phyloP scores from a whole-genome alignment of 2,329 filamentous ascomycete genomes.

The Cercospora janseana region DNA sequence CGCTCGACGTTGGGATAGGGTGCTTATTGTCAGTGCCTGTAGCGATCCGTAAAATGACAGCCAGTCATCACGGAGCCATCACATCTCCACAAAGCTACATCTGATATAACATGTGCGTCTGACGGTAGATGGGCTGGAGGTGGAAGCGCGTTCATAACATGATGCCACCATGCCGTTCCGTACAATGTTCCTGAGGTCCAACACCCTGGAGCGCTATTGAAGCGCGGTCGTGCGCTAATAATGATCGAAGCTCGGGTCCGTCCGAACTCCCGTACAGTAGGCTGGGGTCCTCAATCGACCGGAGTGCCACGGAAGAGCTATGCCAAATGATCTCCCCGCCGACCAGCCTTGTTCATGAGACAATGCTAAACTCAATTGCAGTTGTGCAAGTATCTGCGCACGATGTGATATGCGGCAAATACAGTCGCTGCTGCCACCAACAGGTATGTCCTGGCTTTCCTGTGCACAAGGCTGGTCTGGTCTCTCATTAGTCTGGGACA shows the following conservation, averaged over 20 bases:
- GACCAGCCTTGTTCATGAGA: constrained; percentile 3
- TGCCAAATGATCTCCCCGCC: constrained; percentile 1
- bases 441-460: background rate
- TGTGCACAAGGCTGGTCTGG: constrained; percentile 1
- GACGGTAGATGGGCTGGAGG: background rate
- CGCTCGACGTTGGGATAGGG: constrained; percentile 21
- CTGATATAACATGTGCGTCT: background rate
- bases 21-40: constrained; percentile 19
- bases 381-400: constrained; percentile 7
- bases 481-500: background rate
- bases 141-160: background rate
- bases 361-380: background rate
- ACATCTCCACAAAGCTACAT: background rate
- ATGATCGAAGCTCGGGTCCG: background rate
- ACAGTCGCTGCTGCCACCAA: background rate
- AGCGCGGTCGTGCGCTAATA: constrained; percentile 1
- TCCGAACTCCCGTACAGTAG: constrained; percentile 1
- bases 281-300: background rate
- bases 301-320: constrained; percentile 2
- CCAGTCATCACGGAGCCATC: too few species aligned
- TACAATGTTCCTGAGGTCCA: too few species aligned
- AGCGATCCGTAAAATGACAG: constrained; percentile 4
- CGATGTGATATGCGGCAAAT: constrained; percentile 1
- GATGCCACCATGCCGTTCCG: background rate
- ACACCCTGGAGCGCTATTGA: background rate